Conservation (phyloP, 2,329 filamentous ascomycete species). For the Truncatella angustata region DNA sequence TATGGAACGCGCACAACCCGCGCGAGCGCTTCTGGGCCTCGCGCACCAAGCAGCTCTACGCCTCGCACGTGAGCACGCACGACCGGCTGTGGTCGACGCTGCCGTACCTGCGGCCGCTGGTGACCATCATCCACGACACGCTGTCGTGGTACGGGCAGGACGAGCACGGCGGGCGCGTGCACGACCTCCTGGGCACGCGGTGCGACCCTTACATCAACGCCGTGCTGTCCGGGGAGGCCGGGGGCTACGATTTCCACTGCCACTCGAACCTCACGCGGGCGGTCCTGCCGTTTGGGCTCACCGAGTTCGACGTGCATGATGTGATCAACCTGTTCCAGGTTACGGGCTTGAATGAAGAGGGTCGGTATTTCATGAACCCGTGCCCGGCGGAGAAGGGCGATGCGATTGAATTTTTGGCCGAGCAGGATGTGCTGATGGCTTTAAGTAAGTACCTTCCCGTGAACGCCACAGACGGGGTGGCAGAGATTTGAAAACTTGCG, state of each 20-base stretch:
- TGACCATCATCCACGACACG: constrained; percentile 69
- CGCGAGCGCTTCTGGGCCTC: constrained; percentile 81
- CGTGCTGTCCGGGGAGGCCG: constrained; percentile 59
- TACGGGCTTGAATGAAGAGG: constrained; percentile 70
- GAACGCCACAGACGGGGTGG: not conserved
- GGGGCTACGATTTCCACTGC: constrained; percentile 77
- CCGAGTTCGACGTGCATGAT: constrained; percentile 76
- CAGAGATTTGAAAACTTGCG: too few relatives aligned
- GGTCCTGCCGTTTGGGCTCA: constrained; percentile 64
- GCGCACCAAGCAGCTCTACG: constrained; percentile 75
- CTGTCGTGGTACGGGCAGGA: constrained; percentile 60
- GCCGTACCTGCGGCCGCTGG: constrained; percentile 73
- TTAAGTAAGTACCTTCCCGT: constrained; percentile 38
- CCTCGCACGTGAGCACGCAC: constrained; percentile 67
- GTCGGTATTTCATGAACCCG: constrained; percentile 74
- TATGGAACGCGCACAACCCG: constrained; percentile 76
- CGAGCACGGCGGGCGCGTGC: constrained; percentile 64
- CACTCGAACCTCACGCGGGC: constrained; percentile 79
- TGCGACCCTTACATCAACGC: constrained; percentile 84
- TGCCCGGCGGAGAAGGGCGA: constrained; percentile 54
- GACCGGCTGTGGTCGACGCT: constrained; percentile 77
- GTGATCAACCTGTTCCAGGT: constrained; percentile 87
- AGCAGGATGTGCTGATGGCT: constrained; percentile 69
- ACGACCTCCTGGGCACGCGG: constrained; percentile 78
- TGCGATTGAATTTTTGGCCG: constrained; percentile 75